Evolutionary conservation across 2,329 filamentous ascomycete species (phyloP).

Genomic region (Cercospora canescens): DNA sequence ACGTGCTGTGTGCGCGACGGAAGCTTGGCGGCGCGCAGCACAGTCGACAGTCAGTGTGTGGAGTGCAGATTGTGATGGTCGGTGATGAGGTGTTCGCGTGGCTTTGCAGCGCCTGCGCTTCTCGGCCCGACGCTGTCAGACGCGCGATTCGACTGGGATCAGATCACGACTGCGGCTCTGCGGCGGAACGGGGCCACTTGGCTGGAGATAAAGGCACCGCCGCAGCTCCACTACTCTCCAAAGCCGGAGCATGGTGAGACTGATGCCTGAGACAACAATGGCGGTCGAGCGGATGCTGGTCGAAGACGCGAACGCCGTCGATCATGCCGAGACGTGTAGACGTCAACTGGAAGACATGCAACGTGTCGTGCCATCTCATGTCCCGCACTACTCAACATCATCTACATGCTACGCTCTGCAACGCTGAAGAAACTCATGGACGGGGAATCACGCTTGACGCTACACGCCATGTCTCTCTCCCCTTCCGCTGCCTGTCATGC

Average conservation of each 20-base stretch:
- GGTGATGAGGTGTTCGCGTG: neutral
- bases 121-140: neutral
- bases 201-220: neutral
- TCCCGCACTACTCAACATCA: neutral
- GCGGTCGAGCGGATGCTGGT: neutral
- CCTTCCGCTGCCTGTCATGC: neutral
- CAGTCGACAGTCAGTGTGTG: too few relatives aligned
- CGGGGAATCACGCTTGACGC: neutral
- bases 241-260: neutral
- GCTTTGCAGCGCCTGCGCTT: neutral
- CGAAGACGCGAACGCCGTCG: neutral
- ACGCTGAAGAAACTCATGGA: neutral
- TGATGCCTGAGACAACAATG: neutral
- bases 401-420: neutral
- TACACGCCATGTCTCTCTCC: neutral
- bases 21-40: too few relatives aligned
- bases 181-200: neutral
- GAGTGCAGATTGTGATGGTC: neutral
- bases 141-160: neutral
- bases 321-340: neutral
- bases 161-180: neutral
- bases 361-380: neutral
- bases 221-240: too few relatives aligned
- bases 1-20: neutral
- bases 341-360: neutral